Evolutionary conservation across 192 early-diverging fungal genomes (phyloP).

Genomic region (Coemansia sp.): DNA sequence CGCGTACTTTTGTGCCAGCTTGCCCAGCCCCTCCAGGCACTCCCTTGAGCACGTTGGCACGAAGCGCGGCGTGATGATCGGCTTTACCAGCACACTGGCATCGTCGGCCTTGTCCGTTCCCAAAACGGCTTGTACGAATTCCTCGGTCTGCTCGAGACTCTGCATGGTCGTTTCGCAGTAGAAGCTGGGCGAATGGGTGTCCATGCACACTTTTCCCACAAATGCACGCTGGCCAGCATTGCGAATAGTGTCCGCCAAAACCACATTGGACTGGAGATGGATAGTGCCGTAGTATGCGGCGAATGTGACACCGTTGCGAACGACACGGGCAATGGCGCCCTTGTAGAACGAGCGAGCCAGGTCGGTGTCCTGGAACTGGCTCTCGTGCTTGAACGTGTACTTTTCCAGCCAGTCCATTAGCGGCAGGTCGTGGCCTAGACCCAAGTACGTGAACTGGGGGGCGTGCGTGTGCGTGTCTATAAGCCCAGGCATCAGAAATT

Average conservation of each 20-base stretch:
- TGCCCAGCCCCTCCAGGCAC: conserved; percentile 67
- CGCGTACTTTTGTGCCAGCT: conserved; percentile 66
- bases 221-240: conserved; percentile 85
- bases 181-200: conserved; percentile 75
- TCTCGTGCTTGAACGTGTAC: conserved; percentile 88
- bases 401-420: conserved; percentile 86
- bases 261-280: conserved; percentile 70
- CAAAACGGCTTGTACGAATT: conserved; percentile 63
- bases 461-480: conserved; percentile 95
- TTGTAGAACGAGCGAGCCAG: conserved; percentile 71
- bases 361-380: conserved; percentile 62
- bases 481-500: conserved; percentile 87
- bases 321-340: conserved; percentile 63
- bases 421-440: conserved; percentile 86
- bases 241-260: conserved; percentile 71
- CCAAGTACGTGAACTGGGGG: conserved; percentile 85
- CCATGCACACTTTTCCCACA: conserved; percentile 97
- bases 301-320: conserved; percentile 85
- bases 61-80: conserved; percentile 92
- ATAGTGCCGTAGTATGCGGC: conserved; percentile 92
- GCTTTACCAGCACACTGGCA: conserved; percentile 55
- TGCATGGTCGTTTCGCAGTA: conserved; percentile 71
- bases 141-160: conserved; percentile 64
- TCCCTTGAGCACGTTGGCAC: conserved; percentile 75
- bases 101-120: conserved; percentile 12